Percentiles rank a stretch among this genome's conserved stretches.
phyloP scores from a whole-genome alignment of 2,329 filamentous ascomycete species.

The Scorias spongiosa region DNA sequence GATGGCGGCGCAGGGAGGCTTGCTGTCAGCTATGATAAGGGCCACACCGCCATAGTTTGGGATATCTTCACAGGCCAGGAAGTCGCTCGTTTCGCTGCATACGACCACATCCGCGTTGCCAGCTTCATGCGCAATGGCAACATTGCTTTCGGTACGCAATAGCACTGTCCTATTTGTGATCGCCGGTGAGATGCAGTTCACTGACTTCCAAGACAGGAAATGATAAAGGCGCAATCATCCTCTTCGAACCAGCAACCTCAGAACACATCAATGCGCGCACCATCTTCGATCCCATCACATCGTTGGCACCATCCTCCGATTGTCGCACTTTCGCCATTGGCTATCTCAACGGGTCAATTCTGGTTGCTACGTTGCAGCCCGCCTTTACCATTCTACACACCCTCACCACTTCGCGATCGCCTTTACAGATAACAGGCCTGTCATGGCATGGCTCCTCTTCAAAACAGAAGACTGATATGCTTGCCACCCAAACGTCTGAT shows the following conservation, averaged over 20 bases:
- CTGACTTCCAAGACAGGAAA: constrained; percentile 47
- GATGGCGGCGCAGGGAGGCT: constrained; percentile 70
- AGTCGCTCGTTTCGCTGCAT: constrained; percentile 80
- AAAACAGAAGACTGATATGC: constrained; percentile 93
- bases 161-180: background rate
- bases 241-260: constrained; percentile 85
- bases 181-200: too few species aligned
- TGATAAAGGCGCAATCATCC: constrained; percentile 76
- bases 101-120: constrained; percentile 70
- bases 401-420: constrained; percentile 65
- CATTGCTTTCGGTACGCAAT: constrained; percentile 75
- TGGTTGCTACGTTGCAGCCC: constrained; percentile 79
- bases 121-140: constrained; percentile 96
- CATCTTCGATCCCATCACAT: constrained; percentile 89
- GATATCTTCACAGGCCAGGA: constrained; percentile 85
- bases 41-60: constrained; percentile 91
- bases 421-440: constrained; percentile 73
- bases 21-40: constrained; percentile 83
- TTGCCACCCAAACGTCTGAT: constrained; percentile 81
- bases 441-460: constrained; percentile 95
- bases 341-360: constrained; percentile 85
- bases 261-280: constrained; percentile 86
- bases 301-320: constrained; percentile 74
- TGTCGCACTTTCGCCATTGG: constrained; percentile 93
- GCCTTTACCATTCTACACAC: constrained; percentile 91